Conservation (phyloP, 2,329 filamentous ascomycete species). For the Calycina herbarum region DNA sequence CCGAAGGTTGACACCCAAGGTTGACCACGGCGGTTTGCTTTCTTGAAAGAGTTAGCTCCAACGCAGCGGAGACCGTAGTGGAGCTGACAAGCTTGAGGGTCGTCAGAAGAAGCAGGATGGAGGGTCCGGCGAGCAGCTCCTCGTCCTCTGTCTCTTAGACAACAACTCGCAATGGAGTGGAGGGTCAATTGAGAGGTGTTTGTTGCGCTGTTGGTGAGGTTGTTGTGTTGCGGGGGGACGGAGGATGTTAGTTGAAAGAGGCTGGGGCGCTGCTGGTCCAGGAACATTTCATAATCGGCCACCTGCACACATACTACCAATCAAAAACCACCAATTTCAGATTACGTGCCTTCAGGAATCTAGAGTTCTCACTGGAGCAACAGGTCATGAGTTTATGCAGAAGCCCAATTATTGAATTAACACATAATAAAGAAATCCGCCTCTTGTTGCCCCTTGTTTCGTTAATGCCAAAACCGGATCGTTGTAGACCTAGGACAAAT, state of each 20-base stretch:
- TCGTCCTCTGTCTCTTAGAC: not conserved
- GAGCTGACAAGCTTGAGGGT: not conserved
- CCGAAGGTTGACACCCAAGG: slow-evolving; percentile 4
- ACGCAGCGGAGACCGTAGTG: not conserved
- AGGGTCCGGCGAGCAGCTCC: not conserved
- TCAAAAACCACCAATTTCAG: slow-evolving; percentile 12
- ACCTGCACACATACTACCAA: slow-evolving; percentile 5
- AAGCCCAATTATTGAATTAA: not conserved
- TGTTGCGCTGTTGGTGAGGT: slow-evolving; percentile 1
- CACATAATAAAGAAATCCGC: not conserved
- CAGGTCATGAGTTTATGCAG: not conserved
- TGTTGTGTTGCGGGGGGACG: slow-evolving; percentile 7
- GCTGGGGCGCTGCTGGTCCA: not conserved
- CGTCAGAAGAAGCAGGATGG: not conserved
- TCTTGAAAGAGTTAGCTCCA: slow-evolving; percentile 10
- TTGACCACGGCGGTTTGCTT: slow-evolving; percentile 4
- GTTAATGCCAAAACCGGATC: not conserved
- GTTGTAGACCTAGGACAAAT: not conserved
- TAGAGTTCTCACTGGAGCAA: slow-evolving; percentile 1
- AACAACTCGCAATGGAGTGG: not conserved
- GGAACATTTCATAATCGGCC: slow-evolving; percentile 2
- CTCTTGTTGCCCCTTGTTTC: not conserved
- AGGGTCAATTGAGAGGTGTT: not conserved
- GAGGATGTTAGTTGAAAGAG: slow-evolving; percentile 4
- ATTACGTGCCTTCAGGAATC: slow-evolving; percentile 12